These are phyloP conservation scores for Aspergillus uvarum DNA, from an alignment of 2,329 filamentous ascomycete genomes.

Conservation along the genomic window DNA sequence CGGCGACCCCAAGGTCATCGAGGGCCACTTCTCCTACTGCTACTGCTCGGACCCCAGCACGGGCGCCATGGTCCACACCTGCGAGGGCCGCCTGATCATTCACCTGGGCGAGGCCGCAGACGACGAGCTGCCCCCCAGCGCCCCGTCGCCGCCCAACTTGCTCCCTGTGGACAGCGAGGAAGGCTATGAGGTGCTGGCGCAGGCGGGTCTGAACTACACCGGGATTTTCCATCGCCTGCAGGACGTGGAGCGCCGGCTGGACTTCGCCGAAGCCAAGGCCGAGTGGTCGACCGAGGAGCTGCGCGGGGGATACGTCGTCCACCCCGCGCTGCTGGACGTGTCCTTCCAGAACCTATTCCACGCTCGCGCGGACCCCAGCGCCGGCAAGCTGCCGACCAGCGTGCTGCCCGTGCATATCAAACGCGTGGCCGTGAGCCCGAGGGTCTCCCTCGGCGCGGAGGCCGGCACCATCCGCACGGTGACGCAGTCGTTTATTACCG, in stretches of 20 bases:
- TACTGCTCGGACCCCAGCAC: neutral
- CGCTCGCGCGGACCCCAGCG: neutral
- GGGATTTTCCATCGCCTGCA: neutral
- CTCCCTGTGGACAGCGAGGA: neutral
- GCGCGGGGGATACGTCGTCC: neutral
- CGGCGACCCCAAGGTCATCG: neutral
- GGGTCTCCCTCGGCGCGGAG: no score
- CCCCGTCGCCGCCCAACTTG: neutral
- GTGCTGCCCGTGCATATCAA: no score
- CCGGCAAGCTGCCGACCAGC: no score
- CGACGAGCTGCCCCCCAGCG: no score
- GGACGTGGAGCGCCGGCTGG: neutral
- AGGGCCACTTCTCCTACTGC: neutral
- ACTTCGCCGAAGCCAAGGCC: neutral
- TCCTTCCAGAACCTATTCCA: constrained; percentile 3
- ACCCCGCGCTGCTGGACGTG: constrained; percentile 3
- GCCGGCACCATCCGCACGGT: no score
- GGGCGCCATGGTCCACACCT: neutral
- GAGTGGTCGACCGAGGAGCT: neutral
- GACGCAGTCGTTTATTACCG: no score
- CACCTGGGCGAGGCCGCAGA: neutral
- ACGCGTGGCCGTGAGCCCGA: no score
- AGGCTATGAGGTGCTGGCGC: neutral
- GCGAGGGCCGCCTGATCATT: neutral
- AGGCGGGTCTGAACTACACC: neutral